phyloP scores from a whole-genome alignment of 2,329 filamentous ascomycete genomes.

The Clathrospora elynae region DNA sequence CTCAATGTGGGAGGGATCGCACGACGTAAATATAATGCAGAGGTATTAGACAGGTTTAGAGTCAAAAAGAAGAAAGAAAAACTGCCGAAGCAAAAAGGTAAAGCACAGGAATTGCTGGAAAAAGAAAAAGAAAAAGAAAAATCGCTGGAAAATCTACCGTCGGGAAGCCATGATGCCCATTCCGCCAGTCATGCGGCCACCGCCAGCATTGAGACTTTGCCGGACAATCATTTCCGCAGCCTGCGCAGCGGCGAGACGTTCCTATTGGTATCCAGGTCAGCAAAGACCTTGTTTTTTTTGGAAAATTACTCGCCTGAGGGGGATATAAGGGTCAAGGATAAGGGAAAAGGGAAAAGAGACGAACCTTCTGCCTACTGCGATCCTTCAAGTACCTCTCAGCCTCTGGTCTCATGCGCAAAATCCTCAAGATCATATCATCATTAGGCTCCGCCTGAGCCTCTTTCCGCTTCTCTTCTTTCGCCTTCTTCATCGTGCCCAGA shows the following conservation, averaged over 20 bases:
- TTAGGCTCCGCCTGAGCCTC: constrained; percentile 95
- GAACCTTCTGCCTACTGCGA: constrained; percentile 79
- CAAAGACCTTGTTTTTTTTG: too few species aligned
- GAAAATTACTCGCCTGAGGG: too few species aligned
- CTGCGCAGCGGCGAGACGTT: constrained; percentile 84
- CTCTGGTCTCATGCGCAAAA: constrained; percentile 92
- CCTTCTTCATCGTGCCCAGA: constrained; percentile 92
- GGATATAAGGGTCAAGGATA: background rate
- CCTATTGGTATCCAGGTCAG: constrained; percentile 45
- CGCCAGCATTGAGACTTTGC: constrained; percentile 76
- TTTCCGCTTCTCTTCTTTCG: constrained; percentile 93
- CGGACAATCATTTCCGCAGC: constrained; percentile 93
- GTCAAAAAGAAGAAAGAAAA: background rate
- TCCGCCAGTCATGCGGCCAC: constrained; percentile 57
- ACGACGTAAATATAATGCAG: too few species aligned
- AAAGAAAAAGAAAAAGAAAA: background rate
- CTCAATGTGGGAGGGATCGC: too few species aligned
- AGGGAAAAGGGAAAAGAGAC: constrained; percentile 1
- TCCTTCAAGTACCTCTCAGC: constrained; percentile 86
- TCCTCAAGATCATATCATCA: constrained; percentile 97
- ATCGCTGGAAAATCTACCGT: constrained; percentile 10
- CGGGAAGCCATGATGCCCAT: constrained; percentile 19
- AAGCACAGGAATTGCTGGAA: background rate
- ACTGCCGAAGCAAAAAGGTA: constrained; percentile 3
- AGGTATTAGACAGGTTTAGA: too few species aligned